Evolutionary conservation across 805 yeast species (phyloP), one percentile per base, ranked within the genome.

Genomic region (Tetrapisispora arboricola): DNA sequence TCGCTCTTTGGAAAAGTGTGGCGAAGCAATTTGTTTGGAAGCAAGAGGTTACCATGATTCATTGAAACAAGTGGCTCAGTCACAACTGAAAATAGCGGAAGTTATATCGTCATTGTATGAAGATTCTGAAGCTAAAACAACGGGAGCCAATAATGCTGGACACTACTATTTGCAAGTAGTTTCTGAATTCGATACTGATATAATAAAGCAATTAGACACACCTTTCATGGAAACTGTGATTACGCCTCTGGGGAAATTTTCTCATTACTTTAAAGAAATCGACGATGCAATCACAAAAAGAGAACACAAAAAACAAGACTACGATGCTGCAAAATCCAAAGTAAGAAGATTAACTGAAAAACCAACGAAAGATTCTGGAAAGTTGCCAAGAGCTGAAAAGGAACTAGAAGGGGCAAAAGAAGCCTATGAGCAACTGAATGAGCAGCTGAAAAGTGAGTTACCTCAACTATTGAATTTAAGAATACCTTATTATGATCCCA

Each of bases 31-130:
- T 39, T 87, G 80, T 51, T 80, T 76, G 57, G 85, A 84, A 41
- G 74, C 88, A 19, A 84, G 81, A 58, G 88, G 87, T 0, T 84
- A 80, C 55, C 65, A 83, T 57, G 92, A 84, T 58, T 77, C 88
- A 1, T 61, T 84, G 39, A 71, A 92, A 67, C 86, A 88, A 3
- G 86, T 84, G 44, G 83, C 90, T 2, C 87, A 87, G 12, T 74
- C 90, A 1, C 92, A 84, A 60, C 86, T 80, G 18, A 78, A 83
- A 11, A 84, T 84, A 68, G 90, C 90, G 2, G 92, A 82, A 58
- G 82, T 81, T 41, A 81, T 84, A 34, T 74, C 83, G 29, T 81
- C 80, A 49, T 68, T 84, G 43, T 84, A 84, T 49, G 92, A 82
- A 48, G 92, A 83, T 50, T 75, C 85, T 11, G 31, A 31, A 2